Conservation (phyloP, 2,329 filamentous ascomycete species). For the Fusarium irregulare region DNA sequence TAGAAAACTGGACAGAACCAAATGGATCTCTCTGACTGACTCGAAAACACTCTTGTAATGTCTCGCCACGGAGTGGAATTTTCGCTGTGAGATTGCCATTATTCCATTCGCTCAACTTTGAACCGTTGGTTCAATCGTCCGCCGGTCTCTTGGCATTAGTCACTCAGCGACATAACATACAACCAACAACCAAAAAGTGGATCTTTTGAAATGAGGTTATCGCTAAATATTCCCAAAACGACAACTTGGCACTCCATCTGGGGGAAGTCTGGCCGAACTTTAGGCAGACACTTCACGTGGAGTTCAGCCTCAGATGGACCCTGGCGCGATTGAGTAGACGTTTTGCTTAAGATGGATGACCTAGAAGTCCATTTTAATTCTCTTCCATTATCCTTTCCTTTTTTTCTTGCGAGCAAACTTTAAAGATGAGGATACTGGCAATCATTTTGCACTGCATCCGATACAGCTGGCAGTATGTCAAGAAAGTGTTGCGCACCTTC, state of each 20-base stretch:
- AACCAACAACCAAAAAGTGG: background rate
- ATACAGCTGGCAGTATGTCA: background rate
- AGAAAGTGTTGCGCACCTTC: fast-evolving
- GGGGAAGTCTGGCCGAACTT: background rate
- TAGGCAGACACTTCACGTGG: background rate
- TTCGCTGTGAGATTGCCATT: no score
- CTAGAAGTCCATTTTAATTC: background rate
- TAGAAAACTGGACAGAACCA: no score
- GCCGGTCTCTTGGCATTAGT: background rate
- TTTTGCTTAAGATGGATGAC: background rate
- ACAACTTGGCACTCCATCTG: background rate
- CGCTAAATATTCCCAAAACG: background rate
- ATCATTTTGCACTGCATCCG: fast-evolving
- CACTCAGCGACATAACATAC: background rate
- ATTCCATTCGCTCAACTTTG: background rate
- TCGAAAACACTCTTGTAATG: no score
- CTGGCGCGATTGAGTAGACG: fast-evolving
- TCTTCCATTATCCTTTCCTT: background rate
- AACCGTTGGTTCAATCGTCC: background rate
- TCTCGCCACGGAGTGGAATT: no score
- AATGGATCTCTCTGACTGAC: no score
- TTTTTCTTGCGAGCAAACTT: background rate
- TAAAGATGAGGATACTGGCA: background rate
- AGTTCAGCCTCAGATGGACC: background rate
- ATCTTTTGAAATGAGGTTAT: background rate